Base-by-base conservation (phyloP, 2,329 filamentous ascomycete species). In the Aspergillus nomiae region DNA sequence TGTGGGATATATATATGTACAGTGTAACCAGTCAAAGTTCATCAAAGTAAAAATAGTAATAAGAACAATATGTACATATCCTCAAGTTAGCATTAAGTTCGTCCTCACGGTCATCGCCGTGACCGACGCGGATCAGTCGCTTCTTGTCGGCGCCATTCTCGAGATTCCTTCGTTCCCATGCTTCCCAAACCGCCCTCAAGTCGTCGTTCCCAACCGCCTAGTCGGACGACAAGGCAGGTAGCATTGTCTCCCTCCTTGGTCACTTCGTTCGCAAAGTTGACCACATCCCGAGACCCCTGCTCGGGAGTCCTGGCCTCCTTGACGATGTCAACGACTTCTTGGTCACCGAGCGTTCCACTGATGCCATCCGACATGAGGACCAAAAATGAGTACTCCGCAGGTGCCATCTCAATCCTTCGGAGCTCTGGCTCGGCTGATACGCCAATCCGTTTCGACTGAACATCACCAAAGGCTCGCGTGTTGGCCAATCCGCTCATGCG, bases 371-470 rank as follows among this genome's bases (percentile, higher is more conserved):
- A 91, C 76, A 96, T 87, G 54, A 99, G 85, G 1, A 96, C 92
- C 58, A 98, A 76, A 78, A 99, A 99, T 3, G 89, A 89, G 78
- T 92, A 97, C 76, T 97, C 90, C 0, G 92, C 93, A 0, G 94
- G 90, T 0, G 85, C 85, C 65, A 98, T 83, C 67, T 97, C 92
- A 14, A 93, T 82, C 41, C 91, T 88, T 1, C 87, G 88, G 64
- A 97, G 88, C 73, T 98, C 94, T 0, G 95, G 95, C 78, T 99
- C 95, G 1, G 95, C 95, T 4, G 90, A 94, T 14, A 99, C 94
- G 32, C 95, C 95, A 58, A 98, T 90, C 59, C 94, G 90, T 80
- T 99, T 99, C 62, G 89, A 92, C 38, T 86, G 86, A 80, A 97
- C 92, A 80, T 99, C 95, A 30, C 95, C 95, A 75, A 99, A 98